Base-by-base conservation (phyloP, 2,329 filamentous ascomycete genomes). In the Fusarium subglutinans region DNA sequence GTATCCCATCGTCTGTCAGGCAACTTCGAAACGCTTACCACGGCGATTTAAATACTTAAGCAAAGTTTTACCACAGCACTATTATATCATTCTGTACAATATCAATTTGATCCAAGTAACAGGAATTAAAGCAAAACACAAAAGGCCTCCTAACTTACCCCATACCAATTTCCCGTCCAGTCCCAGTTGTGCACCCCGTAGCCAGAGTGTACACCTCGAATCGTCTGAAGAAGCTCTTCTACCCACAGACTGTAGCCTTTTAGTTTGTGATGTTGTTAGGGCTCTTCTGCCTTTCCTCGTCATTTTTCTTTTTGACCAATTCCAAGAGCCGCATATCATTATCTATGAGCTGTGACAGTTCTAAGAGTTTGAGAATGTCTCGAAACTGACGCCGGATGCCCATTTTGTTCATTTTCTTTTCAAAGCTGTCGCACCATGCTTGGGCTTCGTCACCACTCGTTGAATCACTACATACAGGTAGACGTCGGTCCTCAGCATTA, bases 41-140 rank as follows among this genome's bases (percentile, higher is more conserved):
- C 11, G 1, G 3, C 5, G 15, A 13, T 26, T 26, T 12, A 5
- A 8, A 4, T 1, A 13, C 5, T 6, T 6, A 18, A 24, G 15
- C 15, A 44, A 44, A 13, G n/a, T 45, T 26, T 45, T 7, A 20
- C 11, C 5, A 5, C 17, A 13, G 5, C 1, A 18, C 9, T 4
- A 6, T 20, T 0, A 26, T 45, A 12, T 20, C 11, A 26, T 3
- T 24, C 11, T 12, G 0, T 44, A 13, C 6, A 18, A 18, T 8
- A 1, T 5, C n/a, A 6, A 26, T 24, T 26, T 18, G 5, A 7
- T 24, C 15, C 9, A 4, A 5, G 6, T 18, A 24, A 24, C 15
- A 24, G 17, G 8, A 44, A 18, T 18, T 24, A 24, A 11, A 18
- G 3, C 0, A 18, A 26, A 13, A 44, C 0, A 13, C 7, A 18